These are phyloP conservation scores for Isabelozyma gotoi DNA, from an alignment of 805 yeast genomes.

Conservation along the genomic window DNA sequence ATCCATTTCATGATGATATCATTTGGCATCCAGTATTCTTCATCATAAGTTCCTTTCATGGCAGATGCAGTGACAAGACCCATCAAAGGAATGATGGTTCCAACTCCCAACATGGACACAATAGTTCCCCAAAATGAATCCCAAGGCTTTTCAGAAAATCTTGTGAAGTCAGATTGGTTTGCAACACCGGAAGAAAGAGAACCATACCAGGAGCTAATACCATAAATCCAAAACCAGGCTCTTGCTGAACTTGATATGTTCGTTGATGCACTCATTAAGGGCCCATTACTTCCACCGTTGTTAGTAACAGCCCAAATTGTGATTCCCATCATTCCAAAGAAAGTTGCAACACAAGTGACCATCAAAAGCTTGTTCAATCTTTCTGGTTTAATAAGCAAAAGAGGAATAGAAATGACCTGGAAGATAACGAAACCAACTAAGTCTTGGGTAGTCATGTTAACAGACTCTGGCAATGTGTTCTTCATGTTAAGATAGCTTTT, in stretches of 20 bases:
- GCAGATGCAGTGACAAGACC: constrained; percentile 49
- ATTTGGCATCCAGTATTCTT: constrained; percentile 48
- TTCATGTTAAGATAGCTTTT: constrained; percentile 35
- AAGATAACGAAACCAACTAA: constrained; percentile 45
- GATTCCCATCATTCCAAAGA: constrained; percentile 39
- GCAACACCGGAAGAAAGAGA: constrained; percentile 36
- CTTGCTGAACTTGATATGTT: constrained; percentile 19
- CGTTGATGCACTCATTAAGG: constrained; percentile 12
- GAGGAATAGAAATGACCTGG: constrained; percentile 42
- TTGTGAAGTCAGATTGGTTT: constrained; percentile 39
- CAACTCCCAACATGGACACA: constrained; percentile 34
- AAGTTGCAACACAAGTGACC: constrained; percentile 22
- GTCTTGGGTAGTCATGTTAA: constrained; percentile 40
- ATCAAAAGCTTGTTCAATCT: constrained; percentile 29
- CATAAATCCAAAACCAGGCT: constrained; percentile 43
- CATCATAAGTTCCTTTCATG: constrained; percentile 33
- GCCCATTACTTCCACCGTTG: constrained; percentile 32
- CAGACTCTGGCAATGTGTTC: constrained; percentile 34
- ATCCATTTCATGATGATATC: constrained; percentile 41
- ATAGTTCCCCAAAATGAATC: constrained; percentile 30
- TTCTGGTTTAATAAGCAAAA: constrained; percentile 45
- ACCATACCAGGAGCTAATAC: constrained; percentile 38
- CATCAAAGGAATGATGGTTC: constrained; percentile 46
- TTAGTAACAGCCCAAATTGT: constrained; percentile 21
- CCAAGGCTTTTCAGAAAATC: constrained; percentile 33